Base-by-base conservation (phyloP, 371 early-diverging fungal genomes). In the Blakeslea trispora region DNA sequence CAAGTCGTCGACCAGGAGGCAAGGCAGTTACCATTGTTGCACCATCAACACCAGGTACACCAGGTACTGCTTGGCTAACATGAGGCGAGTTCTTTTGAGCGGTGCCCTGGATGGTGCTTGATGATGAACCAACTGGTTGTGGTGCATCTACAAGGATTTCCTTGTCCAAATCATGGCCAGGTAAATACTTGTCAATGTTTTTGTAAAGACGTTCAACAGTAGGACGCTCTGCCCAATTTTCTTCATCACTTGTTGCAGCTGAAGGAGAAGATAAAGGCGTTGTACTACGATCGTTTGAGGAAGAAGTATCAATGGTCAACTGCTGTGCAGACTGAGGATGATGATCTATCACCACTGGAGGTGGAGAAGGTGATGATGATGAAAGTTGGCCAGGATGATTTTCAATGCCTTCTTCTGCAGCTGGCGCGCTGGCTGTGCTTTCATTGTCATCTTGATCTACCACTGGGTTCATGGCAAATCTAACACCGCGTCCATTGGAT, bases 91-190 rank as follows among this genome's bases (percentile, higher is more conserved):
- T 44, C 3, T 19, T 5, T 28, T 3, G 7, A 44, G 15, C 10
- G 4, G 19, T 11, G 15, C 10, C 3, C 1, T 31, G 2, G 4
- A 17, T 28, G 1, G 14, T n/a, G 15, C 15, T 28, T 46, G 47
- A 24, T 17, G 55, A 39, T 43, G 40, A 14, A 22, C 32, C 13
- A 14, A 19, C 24, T 8, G 45, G 31, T 4, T 19, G 21, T 8
- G 56, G 18, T 11, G 64, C 61, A n/a, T 77, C 76, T 44, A 88
- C 84, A 37, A 88, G 71, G 28, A 91, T 89, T n/a, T 88, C 91
- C 56, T 83, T 80, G 57, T 92, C 92, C 41, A 92, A 63, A 61
- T 92, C 91, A 60, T 92, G 88, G 13, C 78, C 86, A 22, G 91
- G 91, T 60, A 92, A 83, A 66, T 86, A 92, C 54, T 83, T 75